phyloP scores from a whole-genome alignment of 805 yeast genomes.

The Torulaspora quercuum region DNA sequence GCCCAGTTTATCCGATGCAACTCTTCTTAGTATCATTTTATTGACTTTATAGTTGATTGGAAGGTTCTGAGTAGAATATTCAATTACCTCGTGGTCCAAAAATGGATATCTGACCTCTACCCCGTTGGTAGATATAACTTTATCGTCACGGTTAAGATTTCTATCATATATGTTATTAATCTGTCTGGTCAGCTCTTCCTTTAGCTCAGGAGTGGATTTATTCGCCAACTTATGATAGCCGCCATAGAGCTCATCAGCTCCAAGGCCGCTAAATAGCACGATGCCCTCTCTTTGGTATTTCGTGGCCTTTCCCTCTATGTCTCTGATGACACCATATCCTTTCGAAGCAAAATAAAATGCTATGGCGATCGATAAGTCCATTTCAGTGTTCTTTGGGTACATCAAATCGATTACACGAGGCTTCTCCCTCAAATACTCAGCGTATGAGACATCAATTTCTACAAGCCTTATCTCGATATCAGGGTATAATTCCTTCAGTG shows the following conservation, averaged over 20 bases:
- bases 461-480: conserved; percentile 46
- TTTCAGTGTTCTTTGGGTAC: conserved; percentile 82
- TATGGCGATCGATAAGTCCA: conserved; percentile 93
- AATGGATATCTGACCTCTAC: conserved; percentile 88
- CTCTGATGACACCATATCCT: conserved; percentile 42
- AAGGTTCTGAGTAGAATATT: conserved; percentile 44
- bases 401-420: conserved; percentile 60
- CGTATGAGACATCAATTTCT: conserved; percentile 71
- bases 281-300: conserved; percentile 52
- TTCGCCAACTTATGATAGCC: conserved; percentile 84
- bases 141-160: conserved; percentile 87
- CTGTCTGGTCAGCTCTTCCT: conserved; percentile 62
- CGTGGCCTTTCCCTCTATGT: conserved; percentile 15
- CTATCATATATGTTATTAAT: conserved; percentile 70
- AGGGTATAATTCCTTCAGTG: conserved; percentile 46
- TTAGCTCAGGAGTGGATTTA: conserved; percentile 44
- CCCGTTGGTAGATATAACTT: conserved; percentile 82
- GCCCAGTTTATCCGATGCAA: conserved; percentile 50
- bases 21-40: conserved; percentile 57
- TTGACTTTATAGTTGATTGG: conserved; percentile 48
- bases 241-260: conserved; percentile 96
- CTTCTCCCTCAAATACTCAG: conserved; percentile 53
- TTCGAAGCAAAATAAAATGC: conserved; percentile 91
- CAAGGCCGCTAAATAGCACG: conserved; percentile 86
- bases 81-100: conserved; percentile 60